Conservation (phyloP, 371 early-diverging fungal genomes). For the Mortierella sp. region DNA sequence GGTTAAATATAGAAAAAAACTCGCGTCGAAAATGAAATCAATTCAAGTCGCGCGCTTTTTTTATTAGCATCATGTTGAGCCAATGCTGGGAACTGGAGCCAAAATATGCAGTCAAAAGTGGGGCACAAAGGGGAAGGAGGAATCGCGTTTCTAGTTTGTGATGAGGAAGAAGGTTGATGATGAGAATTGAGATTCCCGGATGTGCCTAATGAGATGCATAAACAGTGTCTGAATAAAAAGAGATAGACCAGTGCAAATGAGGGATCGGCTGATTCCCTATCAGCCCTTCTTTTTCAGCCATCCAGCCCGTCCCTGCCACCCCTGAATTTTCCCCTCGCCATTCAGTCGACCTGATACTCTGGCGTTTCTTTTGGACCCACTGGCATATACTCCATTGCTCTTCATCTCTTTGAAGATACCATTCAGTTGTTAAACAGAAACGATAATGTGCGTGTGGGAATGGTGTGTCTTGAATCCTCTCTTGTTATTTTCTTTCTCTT, state of each 20-base stretch:
- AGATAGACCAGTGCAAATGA: background rate
- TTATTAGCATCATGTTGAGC: no score
- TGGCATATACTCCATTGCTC: background rate
- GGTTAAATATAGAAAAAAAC: no score
- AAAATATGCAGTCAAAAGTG: no score
- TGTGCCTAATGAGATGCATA: no score
- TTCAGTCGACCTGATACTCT: slow-evolving; percentile 3
- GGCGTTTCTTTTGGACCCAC: background rate
- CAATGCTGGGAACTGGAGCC: no score
- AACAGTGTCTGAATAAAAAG: background rate
- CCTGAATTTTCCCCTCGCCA: slow-evolving; percentile 6
- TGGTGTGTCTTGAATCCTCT: background rate
- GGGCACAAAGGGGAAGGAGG: background rate
- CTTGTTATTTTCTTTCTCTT: background rate
- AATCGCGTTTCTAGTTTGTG: slow-evolving; percentile 5
- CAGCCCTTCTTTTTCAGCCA: background rate
- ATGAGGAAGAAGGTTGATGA: background rate
- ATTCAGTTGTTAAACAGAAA: background rate
- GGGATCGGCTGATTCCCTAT: background rate
- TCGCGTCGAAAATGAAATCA: background rate
- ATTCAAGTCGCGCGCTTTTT: slow-evolving; percentile 9
- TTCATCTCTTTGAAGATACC: background rate
- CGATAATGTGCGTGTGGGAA: no score
- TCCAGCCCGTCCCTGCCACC: background rate
- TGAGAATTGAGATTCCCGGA: background rate